These are phyloP conservation scores for Collybia sp. DNA, from an alignment of 768 basidiomycete species.

Conservation along the genomic window DNA sequence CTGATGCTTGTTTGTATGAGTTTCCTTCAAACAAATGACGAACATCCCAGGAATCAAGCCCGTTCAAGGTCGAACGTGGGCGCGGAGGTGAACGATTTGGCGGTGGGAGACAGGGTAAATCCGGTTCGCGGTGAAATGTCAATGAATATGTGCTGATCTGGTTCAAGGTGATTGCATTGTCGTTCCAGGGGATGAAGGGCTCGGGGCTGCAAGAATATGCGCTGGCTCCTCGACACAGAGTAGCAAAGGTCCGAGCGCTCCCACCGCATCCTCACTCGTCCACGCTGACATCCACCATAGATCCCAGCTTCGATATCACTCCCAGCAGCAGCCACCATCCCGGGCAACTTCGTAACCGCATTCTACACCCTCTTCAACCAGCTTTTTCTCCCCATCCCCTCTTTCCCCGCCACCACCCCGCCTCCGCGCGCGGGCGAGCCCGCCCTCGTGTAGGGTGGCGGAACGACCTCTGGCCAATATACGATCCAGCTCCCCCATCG, in stretches of 20 bases:
- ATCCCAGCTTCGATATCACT: constrained; percentile 34
- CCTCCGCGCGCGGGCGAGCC: constrained; percentile 21
- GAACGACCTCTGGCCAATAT: constrained; percentile 33
- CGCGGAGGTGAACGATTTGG: constrained; percentile 20
- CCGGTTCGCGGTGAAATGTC: too few relatives aligned
- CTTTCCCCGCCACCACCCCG: constrained; percentile 21
- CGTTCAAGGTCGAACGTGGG: too few relatives aligned
- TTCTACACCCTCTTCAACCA: constrained; percentile 33
- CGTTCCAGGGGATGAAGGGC: constrained; percentile 5
- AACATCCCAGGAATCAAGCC: too few relatives aligned
- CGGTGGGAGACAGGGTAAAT: constrained; percentile 30
- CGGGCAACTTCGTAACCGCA: constrained; percentile 37
- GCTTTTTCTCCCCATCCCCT: constrained; percentile 27
- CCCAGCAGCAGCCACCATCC: constrained; percentile 31
- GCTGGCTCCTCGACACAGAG: constrained; percentile 9
- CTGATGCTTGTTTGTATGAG: too few relatives aligned
- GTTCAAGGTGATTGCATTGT: constrained; percentile 12
- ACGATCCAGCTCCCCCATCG: constrained; percentile 26
- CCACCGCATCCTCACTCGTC: neutral
- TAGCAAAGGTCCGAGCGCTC: constrained; percentile 26
- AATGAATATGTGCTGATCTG: too few relatives aligned
- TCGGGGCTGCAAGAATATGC: constrained; percentile 17
- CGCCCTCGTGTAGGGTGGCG: constrained; percentile 38
- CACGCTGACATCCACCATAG: constrained; percentile 15
- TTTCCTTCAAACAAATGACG: too few relatives aligned